Base-by-base conservation (phyloP, 1,284 basidiomycete species). In the Moesziomyces antarcticus region DNA sequence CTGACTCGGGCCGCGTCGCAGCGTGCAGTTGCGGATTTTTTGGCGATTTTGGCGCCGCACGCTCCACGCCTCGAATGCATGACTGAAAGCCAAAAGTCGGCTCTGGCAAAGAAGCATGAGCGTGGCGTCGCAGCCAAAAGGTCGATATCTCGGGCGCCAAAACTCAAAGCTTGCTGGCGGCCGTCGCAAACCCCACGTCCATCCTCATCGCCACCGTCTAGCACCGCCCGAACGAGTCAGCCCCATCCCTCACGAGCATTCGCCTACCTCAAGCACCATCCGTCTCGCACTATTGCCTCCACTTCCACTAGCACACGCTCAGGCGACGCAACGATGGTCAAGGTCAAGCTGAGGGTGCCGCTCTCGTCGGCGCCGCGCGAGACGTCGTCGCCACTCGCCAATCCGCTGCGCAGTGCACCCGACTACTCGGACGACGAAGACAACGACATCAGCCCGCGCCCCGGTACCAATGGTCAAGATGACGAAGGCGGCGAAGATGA, bases 341-440 rank as follows among this genome's bases (percentile, higher is more conserved):
- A 74, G 42, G 72, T 74, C 56, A 74, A 71, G 60, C 47, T 74
- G 50, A 59, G 72, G 35, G 72, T 74, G 3, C 72, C 72, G 8
- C 72, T 74, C 62, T 70, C 72, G 0, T 67, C 67, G 1, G 58
- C 72, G 24, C 63, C 63, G 13, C 71, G 71, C 66, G 64, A 73
- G 27, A 62, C 71, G n/a, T 65, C 65, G 4, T 69, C 71, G 9
- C 71, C 71, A 3, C 62, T 73, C 13, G 53, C 62, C 52, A 73
- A 73, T 35, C 63, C 71, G 1, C 55, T 67, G 13, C 59, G 70
- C 20, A 59, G 52, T 27, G 66, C 66, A 22, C 71, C 66, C 24
- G 66, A 69, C 52, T 69, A 73, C 24, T 66, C 64, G 24, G 71
- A 73, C 45, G 62, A 65, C 21, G 71, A 73, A 14, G 55, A 67